Base-by-base conservation (phyloP, 1,284 basidiomycete genomes). In the Grifola frondosa region DNA sequence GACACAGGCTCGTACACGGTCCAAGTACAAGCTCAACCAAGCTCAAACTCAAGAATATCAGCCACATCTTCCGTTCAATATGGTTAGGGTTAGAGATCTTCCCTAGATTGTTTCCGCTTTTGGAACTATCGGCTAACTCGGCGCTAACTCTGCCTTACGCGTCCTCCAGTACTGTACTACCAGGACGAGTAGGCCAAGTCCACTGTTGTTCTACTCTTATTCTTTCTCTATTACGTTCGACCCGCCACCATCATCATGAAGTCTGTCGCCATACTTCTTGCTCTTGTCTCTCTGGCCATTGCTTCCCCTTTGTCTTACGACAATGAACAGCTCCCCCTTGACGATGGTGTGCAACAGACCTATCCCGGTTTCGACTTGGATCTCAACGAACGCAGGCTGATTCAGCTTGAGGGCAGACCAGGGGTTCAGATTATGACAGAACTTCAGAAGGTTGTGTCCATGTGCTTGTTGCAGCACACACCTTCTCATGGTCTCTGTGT, bases 371-470 rank as follows among this genome's bases (percentile, higher is more conserved):
- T 77, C 61, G 67, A 67, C 54, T 67, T 91, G 44, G 83, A 92
- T 66, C 71, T 94, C 42, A 70, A 76, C 49, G 86, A 80, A 43
- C 71, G 73, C 44, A 78, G 91, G 40, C 75, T 93, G 36, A 81
- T 95, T 37, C 80, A 91, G 62, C 73, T 91, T 56, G 78, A 83
- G 45, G 84, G 78, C 37, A 68, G 78, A 30, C 46, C 44, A 49
- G 67, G 71, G 10, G 85, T 88, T 16, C 74, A 83, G 24, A 86
- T 81, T 82, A 84, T 92, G 67, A 80, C 89, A 11, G 92, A 95
- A 65, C 69, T 86, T 24, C 81, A 93, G 56, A 95, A 91, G 81
- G 87, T 83, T 22, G 24, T 17, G 24, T 35, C 23, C 42, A 39
- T 37, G 17, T 30, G 25, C 40, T 39, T 30, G 29, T 39, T 44